Evolutionary conservation across 208 protist species (phyloP).

Genomic region (Leishmania turanica): DNA sequence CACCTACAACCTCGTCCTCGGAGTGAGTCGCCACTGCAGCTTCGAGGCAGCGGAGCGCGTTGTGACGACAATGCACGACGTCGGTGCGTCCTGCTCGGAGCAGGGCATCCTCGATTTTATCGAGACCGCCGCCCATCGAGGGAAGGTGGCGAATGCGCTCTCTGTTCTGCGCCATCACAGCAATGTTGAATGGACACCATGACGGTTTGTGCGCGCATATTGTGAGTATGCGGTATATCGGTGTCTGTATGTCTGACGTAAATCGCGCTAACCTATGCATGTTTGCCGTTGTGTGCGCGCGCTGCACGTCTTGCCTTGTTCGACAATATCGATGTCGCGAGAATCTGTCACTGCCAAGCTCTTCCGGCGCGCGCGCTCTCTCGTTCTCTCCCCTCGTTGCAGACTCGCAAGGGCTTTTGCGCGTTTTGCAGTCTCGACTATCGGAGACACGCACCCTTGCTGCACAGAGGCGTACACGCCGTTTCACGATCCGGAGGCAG

Average conservation of each 20-base stretch:
- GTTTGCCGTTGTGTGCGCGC: too few relatives aligned
- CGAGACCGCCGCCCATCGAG: constrained; percentile 44
- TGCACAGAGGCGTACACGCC: neutral
- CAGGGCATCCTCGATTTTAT: constrained; percentile 51
- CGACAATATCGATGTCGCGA: neutral
- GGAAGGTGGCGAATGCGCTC: constrained; percentile 40
- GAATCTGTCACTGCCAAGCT: neutral
- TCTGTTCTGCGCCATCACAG: constrained; percentile 37
- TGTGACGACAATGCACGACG: constrained; percentile 56
- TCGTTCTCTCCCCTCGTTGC: neutral
- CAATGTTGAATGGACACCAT: constrained; percentile 56
- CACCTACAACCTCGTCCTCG: constrained; percentile 61
- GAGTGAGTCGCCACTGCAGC: constrained; percentile 38
- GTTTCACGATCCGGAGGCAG: neutral
- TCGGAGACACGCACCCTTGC: neutral
- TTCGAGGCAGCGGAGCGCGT: constrained; percentile 59
- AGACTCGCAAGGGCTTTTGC: neutral
- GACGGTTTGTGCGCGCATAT: neutral
- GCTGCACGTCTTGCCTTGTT: neutral
- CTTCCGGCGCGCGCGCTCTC: neutral
- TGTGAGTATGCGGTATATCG: neutral
- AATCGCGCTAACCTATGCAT: neutral
- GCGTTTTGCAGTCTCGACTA: neutral
- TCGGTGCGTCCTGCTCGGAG: constrained; percentile 48
- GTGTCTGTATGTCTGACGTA: neutral